Percentiles rank a stretch among this genome's conserved stretches.
These are phyloP conservation scores for Monosporozyma aerobia DNA, from an alignment of 805 yeast species.

Conservation along the genomic window DNA sequence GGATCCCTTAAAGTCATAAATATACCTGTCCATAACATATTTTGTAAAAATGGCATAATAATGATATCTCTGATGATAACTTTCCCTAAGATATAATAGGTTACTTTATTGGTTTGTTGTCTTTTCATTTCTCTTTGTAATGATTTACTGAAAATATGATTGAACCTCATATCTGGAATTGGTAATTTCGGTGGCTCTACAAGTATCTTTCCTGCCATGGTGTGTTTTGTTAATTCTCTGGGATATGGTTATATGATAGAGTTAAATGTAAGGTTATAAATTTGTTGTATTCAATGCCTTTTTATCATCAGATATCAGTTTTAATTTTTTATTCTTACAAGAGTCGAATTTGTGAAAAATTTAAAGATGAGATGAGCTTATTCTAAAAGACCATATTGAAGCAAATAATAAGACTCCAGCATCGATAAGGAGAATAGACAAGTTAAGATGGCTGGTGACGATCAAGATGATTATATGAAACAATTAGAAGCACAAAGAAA, in stretches of 20 bases:
- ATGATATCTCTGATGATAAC: slow-evolving; percentile 44
- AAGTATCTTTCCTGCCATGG: background rate
- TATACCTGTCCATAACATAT: slow-evolving; percentile 38
- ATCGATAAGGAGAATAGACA: background rate
- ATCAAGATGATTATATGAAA: slow-evolving; percentile 14
- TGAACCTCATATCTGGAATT: slow-evolving; percentile 61
- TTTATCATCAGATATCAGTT: background rate
- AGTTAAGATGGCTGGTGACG: background rate
- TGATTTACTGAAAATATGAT: slow-evolving; percentile 45
- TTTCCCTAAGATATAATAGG: slow-evolving; percentile 20
- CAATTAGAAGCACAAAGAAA: slow-evolving; percentile 44
- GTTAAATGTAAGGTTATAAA: background rate
- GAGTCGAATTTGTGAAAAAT: background rate
- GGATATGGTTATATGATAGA: background rate
- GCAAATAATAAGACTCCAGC: background rate
- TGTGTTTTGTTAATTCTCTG: background rate
- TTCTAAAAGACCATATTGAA: background rate
- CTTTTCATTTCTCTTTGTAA: slow-evolving; percentile 22
- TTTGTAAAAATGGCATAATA: slow-evolving; percentile 46
- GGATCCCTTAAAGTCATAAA: slow-evolving; percentile 34
- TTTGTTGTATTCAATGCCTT: background rate
- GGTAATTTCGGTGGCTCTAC: background rate
- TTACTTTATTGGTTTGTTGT: slow-evolving; percentile 10
- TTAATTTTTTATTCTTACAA: background rate
- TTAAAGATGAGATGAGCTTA: slow-evolving; percentile 2